Base-by-base conservation (phyloP, 306 rosid genomes). In the cucumber (Cucumis sativus) region DNA sequence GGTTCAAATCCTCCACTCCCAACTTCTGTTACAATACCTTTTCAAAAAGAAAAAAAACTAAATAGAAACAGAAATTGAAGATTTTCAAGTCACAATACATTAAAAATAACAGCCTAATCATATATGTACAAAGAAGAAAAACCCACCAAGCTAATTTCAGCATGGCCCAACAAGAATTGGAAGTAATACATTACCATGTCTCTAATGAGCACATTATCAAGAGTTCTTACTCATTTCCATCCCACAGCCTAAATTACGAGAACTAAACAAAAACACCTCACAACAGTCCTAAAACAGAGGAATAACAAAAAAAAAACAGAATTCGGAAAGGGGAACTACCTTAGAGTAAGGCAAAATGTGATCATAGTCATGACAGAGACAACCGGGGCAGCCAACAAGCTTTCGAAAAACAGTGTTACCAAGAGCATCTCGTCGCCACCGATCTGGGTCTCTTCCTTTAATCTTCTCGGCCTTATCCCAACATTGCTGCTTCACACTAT, bases 351-450 rank as follows among this genome's bases (percentile, higher is more conserved):
- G 98, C 39, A 92, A 25, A 79, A 92, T 87, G 85, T 92, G 98
- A 79, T 96, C 98, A 57, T 91, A 96, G 66, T 91, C 98, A 55
- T 91, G 98, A 62, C 99, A 95, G 33, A 95, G 88, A 75, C 97
- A 90, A 45, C 99, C 98, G 0, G 98, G 84, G 81, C 98, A 96
- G 58, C 99, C 99, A 25, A 89, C 88, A 39, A 96, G 96, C 88
- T 96, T 96, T 49, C 99, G 88, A 70, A 92, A 96, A 54, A 92
- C 81, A 14, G 11, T 87, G 84, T 92, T 95, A 33, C 97, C 99
- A 14, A 95, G 87, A 0, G 89, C 67, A 74, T 95, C 99, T 58
- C 97, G 87, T 55, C 99, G 92, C 99, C 97, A 92, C 4, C 99
- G 89, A 39, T 85, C 89, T 3, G 97, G 97, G 89, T 95, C 97